Conservation (phyloP, 192 early-diverging fungal genomes). For the Podila verticillata region DNA sequence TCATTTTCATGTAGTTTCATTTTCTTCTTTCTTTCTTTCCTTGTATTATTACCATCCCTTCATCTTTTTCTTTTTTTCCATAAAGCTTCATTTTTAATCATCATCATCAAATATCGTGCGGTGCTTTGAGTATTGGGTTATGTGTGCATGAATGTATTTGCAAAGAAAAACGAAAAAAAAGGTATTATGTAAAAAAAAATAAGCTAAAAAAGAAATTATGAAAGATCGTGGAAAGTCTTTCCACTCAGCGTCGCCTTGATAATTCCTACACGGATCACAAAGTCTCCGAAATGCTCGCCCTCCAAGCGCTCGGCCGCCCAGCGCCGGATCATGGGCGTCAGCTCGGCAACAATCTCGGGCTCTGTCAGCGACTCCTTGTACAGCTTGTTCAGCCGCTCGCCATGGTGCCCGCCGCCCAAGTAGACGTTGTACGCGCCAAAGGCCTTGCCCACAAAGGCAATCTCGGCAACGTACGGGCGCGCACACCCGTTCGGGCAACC, state of each 20-base stretch:
- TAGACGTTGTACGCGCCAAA: slow-evolving; percentile 95
- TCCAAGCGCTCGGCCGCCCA: slow-evolving; percentile 75
- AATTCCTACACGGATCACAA: slow-evolving; percentile 88
- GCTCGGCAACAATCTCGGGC: slow-evolving; percentile 82
- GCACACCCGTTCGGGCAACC: slow-evolving; percentile 99
- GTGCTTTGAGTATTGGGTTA: too few relatives aligned
- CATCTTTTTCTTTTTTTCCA: too few relatives aligned
- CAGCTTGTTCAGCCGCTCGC: slow-evolving; percentile 90
- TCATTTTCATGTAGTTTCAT: background rate
- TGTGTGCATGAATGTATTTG: background rate
- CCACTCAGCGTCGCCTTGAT: slow-evolving; percentile 83
- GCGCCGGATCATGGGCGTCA: slow-evolving; percentile 84
- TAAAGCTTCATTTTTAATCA: too few relatives aligned
- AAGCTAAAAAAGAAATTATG: slow-evolving; percentile 15
- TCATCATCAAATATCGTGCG: too few relatives aligned
- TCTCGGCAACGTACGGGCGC: slow-evolving; percentile 92
- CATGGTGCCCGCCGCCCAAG: slow-evolving; percentile 88
- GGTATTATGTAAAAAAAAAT: background rate
- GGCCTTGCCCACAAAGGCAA: slow-evolving; percentile 96
- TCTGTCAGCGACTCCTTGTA: slow-evolving; percentile 91
- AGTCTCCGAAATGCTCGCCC: slow-evolving; percentile 95
- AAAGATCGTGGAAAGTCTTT: slow-evolving; percentile 81
- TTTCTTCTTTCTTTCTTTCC: slow-evolving; percentile 2
- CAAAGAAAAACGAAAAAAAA: slow-evolving; percentile 2
- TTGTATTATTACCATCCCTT: too few relatives aligned